A percentile compares a stretch with the other conserved stretches of the same genome.
phyloP scores from a whole-genome alignment of 83 land plant genomes.

The Picea engelmannii region DNA sequence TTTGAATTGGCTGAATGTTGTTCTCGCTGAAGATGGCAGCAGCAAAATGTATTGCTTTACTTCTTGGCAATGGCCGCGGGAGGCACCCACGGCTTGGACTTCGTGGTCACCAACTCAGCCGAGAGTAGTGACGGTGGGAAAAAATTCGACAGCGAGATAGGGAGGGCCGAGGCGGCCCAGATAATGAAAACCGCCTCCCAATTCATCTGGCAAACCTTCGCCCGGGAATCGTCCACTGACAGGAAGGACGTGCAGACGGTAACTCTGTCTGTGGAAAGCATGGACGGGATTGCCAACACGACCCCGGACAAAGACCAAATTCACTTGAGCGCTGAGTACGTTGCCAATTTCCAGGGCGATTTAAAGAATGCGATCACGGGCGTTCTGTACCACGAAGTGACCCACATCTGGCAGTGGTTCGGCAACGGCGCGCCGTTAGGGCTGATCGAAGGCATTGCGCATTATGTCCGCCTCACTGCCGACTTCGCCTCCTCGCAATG shows the following conservation, averaged over 20 bases:
- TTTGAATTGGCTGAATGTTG: no score
- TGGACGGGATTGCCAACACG: slow-evolving; percentile 44
- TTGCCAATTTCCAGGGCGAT: slow-evolving; percentile 31
- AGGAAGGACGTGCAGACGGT: slow-evolving; percentile 22
- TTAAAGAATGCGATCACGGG: slow-evolving; percentile 37
- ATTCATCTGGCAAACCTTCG: slow-evolving; percentile 41
- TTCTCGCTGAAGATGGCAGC: no score
- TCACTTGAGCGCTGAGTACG: slow-evolving; percentile 38
- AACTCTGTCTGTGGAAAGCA: slow-evolving; percentile 25
- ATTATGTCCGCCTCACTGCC: slow-evolving; percentile 45
- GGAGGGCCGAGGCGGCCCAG: slow-evolving; percentile 21
- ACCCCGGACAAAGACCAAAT: slow-evolving; percentile 32
- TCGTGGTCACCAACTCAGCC: slow-evolving; percentile 32
- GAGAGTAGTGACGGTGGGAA: slow-evolving; percentile 37
- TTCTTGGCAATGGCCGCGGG: no score
- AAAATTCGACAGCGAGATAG: slow-evolving; percentile 41
- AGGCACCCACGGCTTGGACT: neutral
- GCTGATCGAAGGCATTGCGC: slow-evolving; percentile 62
- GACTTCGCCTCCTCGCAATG: slow-evolving; percentile 35
- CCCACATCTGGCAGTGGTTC: slow-evolving; percentile 67
- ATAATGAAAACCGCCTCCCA: slow-evolving; percentile 20
- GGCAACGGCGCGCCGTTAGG: slow-evolving; percentile 46
- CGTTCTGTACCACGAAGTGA: slow-evolving; percentile 61
- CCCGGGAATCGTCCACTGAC: neutral
- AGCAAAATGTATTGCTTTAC: no score